Percentiles rank a stretch among this genome's conserved stretches.
phyloP scores from a whole-genome alignment of 306 rosid genomes.

The Prunus mira region DNA sequence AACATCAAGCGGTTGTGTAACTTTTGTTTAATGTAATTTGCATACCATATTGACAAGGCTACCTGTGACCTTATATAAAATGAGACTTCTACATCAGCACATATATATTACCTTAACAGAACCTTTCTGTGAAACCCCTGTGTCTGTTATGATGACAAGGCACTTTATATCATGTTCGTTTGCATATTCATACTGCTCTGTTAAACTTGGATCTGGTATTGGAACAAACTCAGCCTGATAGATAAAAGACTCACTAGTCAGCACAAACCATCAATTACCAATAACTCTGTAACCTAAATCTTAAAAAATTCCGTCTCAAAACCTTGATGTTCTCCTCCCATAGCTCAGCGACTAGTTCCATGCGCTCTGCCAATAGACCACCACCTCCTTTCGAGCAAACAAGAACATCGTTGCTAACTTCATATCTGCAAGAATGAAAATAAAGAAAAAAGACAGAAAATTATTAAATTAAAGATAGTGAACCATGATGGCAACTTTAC shows the following conservation, averaged over 20 bases:
- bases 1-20: background rate
- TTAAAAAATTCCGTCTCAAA: constrained; percentile 18
- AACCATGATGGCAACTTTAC: constrained; percentile 10
- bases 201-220: constrained; percentile 83
- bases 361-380: constrained; percentile 78
- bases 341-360: constrained; percentile 83
- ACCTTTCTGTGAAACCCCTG: constrained; percentile 49
- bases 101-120: constrained; percentile 64
- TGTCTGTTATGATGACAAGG: constrained; percentile 79
- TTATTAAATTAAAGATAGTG: constrained; percentile 2
- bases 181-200: constrained; percentile 95
- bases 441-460: background rate
- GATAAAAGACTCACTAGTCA: constrained; percentile 30
- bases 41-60: background rate
- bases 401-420: constrained; percentile 58
- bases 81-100: background rate
- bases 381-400: constrained; percentile 98
- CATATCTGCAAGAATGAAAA: constrained; percentile 52
- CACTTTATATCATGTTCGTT: constrained; percentile 87
- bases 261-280: constrained; percentile 18
- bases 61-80: background rate
- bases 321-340: constrained; percentile 94
- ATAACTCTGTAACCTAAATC: constrained; percentile 8
- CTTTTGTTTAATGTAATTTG: background rate
- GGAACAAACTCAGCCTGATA: constrained; percentile 85